Evolutionary conservation across 495 filamentous ascomycete genomes (phyloP), one percentile per base, ranked within the genome.

Genomic region (Trypethelium eluteriae): DNA sequence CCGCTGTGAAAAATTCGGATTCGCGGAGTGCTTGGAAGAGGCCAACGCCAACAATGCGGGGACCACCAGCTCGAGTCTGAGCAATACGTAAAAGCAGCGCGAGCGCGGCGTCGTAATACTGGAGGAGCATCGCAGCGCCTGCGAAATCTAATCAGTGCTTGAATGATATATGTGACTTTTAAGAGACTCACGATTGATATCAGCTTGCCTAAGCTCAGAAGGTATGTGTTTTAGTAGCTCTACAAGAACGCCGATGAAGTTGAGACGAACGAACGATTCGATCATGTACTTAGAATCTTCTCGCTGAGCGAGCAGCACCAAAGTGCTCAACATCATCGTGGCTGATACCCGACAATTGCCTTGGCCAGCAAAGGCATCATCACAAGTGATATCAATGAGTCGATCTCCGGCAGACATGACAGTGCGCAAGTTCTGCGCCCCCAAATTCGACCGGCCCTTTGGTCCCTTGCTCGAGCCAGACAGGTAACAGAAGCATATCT

Each of bases 361-460:
- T 74, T 93, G 88, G 18, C 91, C 91, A 67, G 86, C 86, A 75
- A 92, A 91, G 63, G 92, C 94, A 80, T 99, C 94, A 74, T 98
- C 93, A 74, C 92, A 97, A 66, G 96, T 82, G 14, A 90, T 85
- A 72, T 94, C 90, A 62, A 98, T 82, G 7, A 96, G 79, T 64
- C 86, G 83, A 68, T 90, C 87, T 63, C 94, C 92, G 41, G 88
- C 83, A 18, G 84, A 76, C 69, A 89, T 92, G 70, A 98, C 83
- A 2, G 88, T 86, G 67, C 87, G 88, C 64, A 88, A 84, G 49
- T 84, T 89, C 69, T 91, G 87, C 57, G 82, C 80, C 56, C 79
- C 75, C n/a, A 81, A 80, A 5, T 81, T 79, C 36, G 73, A 72
- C n/a, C 73, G 72, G 36, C 70, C 72, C 32, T 71, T 76, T 39